Evolutionary conservation across 2,329 filamentous ascomycete species (phyloP).

Genomic region (Mariannaea sp.): DNA sequence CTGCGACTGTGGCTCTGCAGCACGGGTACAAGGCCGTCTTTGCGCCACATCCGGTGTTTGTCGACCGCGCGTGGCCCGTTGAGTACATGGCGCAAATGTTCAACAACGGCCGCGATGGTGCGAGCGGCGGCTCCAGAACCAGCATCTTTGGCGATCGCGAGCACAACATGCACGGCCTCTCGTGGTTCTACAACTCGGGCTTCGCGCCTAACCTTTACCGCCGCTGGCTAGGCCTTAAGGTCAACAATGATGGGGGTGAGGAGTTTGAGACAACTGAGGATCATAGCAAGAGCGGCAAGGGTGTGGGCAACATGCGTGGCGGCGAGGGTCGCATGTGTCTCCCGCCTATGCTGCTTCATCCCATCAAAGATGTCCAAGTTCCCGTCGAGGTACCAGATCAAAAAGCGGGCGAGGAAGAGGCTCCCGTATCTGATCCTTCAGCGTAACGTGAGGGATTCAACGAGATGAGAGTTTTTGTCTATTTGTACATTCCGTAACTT

Average conservation of each 20-base stretch:
- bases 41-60: conserved; percentile 85
- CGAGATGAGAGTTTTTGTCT: background rate
- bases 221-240: conserved; percentile 82
- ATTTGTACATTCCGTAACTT: conserved; percentile 13
- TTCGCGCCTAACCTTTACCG: conserved; percentile 83
- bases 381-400: conserved; percentile 63
- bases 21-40: conserved; percentile 94
- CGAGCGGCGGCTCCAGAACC: conserved; percentile 72
- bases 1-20: conserved; percentile 82
- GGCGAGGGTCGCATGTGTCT: conserved; percentile 89
- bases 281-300: conserved; percentile 53
- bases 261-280: conserved; percentile 70
- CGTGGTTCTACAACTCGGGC: conserved; percentile 89
- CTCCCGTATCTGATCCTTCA: conserved; percentile 52
- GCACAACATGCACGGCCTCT: conserved; percentile 84
- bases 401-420: conserved; percentile 44
- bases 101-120: conserved; percentile 78
- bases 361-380: conserved; percentile 76
- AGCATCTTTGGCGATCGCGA: conserved; percentile 83
- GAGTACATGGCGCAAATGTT: conserved; percentile 77
- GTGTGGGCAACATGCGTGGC: conserved; percentile 60
- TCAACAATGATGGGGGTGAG: conserved; percentile 79
- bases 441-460: conserved; percentile 30
- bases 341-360: conserved; percentile 87
- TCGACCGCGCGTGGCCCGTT: conserved; percentile 84